These are phyloP conservation scores for Phytophthora idaei DNA, from an alignment of 352 stramenopile genomes.

Conservation along the genomic window DNA sequence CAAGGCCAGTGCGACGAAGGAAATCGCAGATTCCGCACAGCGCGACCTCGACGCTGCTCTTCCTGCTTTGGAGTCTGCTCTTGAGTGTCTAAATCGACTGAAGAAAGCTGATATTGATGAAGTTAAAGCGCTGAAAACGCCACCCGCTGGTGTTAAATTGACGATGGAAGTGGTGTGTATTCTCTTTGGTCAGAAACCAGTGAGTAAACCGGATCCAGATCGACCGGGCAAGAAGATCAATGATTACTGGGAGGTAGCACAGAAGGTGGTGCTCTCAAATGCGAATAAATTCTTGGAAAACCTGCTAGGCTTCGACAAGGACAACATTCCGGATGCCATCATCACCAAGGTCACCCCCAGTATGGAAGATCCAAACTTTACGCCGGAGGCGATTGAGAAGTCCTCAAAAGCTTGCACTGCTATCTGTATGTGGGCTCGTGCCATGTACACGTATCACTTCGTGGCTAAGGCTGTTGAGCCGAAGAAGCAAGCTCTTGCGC, in stretches of 20 bases:
- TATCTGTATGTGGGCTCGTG: constrained; percentile 93
- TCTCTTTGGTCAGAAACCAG: constrained; percentile 91
- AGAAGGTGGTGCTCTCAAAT: constrained; percentile 92
- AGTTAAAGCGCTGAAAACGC: constrained; percentile 92
- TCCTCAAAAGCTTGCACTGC: constrained; percentile 91
- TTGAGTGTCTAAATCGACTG: constrained; percentile 90
- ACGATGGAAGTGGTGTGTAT: constrained; percentile 94
- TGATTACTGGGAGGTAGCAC: constrained; percentile 91
- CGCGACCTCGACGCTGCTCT: constrained; percentile 88
- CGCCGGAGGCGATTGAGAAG: constrained; percentile 91
- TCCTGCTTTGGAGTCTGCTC: constrained; percentile 82
- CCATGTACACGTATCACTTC: constrained; percentile 94
- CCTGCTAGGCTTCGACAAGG: constrained; percentile 91
- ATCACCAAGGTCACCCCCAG: constrained; percentile 82
- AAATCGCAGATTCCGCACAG: constrained; percentile 91
- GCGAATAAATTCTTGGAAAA: constrained; percentile 93
- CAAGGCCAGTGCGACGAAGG: constrained; percentile 88
- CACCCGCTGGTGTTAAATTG: constrained; percentile 89
- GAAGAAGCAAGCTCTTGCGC: constrained; percentile 89
- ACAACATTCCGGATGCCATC: constrained; percentile 92
- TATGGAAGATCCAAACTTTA: constrained; percentile 92
- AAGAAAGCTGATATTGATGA: constrained; percentile 94
- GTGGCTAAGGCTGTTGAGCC: constrained; percentile 92
- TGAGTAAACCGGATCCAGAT: constrained; percentile 87
- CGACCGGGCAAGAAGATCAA: constrained; percentile 91